phyloP scores from a whole-genome alignment of 805 yeast genomes.

The Ogataea haglerorum region DNA sequence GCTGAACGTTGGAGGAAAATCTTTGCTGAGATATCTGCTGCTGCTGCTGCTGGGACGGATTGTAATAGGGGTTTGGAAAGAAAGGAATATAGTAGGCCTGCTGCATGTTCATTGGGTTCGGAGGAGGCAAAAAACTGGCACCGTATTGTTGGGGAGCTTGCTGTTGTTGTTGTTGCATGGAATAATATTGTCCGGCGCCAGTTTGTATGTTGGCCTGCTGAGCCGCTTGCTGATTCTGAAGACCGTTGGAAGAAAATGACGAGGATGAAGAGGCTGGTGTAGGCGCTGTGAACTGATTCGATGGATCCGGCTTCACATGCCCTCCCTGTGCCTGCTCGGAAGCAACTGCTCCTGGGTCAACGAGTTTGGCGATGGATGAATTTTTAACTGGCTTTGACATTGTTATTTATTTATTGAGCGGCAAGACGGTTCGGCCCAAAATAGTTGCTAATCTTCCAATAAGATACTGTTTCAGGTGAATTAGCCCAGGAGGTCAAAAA shows the following conservation, averaged over 20 bases:
- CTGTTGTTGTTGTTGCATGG: slow-evolving; percentile 12
- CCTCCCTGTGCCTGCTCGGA: neutral
- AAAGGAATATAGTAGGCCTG: slow-evolving; percentile 26
- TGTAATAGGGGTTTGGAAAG: slow-evolving; percentile 22
- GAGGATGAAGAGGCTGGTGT: slow-evolving; percentile 10
- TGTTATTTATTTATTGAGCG: slow-evolving; percentile 3
- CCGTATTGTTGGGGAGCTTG: slow-evolving; percentile 22
- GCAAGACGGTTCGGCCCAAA: neutral
- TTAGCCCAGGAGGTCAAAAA: no score
- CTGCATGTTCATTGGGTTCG: slow-evolving; percentile 24
- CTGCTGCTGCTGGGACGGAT: slow-evolving; percentile 15
- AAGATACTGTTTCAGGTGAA: neutral
- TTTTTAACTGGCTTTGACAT: slow-evolving; percentile 11
- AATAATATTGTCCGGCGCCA: slow-evolving; percentile 18
- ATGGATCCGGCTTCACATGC: slow-evolving; percentile 5
- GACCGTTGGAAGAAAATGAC: slow-evolving; percentile 5
- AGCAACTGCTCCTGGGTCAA: slow-evolving; percentile 6
- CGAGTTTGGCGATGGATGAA: slow-evolving; percentile 14
- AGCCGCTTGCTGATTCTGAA: slow-evolving; percentile 13
- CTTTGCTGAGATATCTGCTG: slow-evolving; percentile 25
- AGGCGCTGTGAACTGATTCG: slow-evolving; percentile 11
- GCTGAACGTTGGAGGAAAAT: slow-evolving; percentile 17
- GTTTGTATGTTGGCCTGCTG: slow-evolving; percentile 15
- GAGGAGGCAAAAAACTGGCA: slow-evolving; percentile 26
- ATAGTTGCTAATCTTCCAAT: no score